Conservation (phyloP, 495 filamentous ascomycete species). For the Aspergillus haitiensis region DNA sequence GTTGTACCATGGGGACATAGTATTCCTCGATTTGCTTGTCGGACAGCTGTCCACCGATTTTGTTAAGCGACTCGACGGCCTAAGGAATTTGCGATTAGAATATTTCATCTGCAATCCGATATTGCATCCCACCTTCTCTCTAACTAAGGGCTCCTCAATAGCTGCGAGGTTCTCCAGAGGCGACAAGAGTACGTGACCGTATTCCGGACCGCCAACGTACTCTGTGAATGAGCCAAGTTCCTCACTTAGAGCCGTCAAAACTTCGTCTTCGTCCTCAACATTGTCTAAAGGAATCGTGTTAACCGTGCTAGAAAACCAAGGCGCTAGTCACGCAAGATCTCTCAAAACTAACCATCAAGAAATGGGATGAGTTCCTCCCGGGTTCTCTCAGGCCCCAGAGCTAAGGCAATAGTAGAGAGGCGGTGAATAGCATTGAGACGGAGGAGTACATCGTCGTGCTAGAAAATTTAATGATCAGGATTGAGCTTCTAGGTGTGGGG, state of each 20-base stretch:
- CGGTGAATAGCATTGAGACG: slow-evolving; percentile 98
- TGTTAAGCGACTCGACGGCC: slow-evolving; percentile 98
- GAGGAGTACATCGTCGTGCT: slow-evolving; percentile 98
- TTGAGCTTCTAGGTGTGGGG: slow-evolving; percentile 6
- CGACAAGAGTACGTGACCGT: slow-evolving; percentile 93
- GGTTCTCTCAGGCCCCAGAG: slow-evolving; percentile 90
- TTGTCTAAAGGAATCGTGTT: slow-evolving; percentile 66
- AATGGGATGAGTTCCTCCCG: slow-evolving; percentile 98
- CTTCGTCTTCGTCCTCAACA: slow-evolving; percentile 98
- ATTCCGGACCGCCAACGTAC: slow-evolving; percentile 92
- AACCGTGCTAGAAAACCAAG: slow-evolving; percentile 23
- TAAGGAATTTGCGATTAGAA: slow-evolving; percentile 39
- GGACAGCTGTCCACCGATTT: slow-evolving; percentile 90
- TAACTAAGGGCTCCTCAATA: slow-evolving; percentile 95
- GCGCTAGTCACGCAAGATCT: slow-evolving; percentile 8
- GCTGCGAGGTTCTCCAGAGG: slow-evolving; percentile 96
- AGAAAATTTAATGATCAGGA: slow-evolving; percentile 29
- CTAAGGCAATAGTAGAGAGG: slow-evolving; percentile 94
- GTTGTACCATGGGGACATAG: slow-evolving; percentile 90
- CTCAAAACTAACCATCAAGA: slow-evolving; percentile 73
- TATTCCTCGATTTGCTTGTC: slow-evolving; percentile 91
- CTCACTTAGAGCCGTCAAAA: slow-evolving; percentile 93
- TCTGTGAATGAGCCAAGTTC: slow-evolving; percentile 96
- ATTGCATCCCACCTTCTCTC: slow-evolving; percentile 74
- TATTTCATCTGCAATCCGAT: slow-evolving; percentile 16